Evolutionary conservation across 1,139 yeast genomes (phyloP).

Genomic region (Diutina neorugosa): DNA sequence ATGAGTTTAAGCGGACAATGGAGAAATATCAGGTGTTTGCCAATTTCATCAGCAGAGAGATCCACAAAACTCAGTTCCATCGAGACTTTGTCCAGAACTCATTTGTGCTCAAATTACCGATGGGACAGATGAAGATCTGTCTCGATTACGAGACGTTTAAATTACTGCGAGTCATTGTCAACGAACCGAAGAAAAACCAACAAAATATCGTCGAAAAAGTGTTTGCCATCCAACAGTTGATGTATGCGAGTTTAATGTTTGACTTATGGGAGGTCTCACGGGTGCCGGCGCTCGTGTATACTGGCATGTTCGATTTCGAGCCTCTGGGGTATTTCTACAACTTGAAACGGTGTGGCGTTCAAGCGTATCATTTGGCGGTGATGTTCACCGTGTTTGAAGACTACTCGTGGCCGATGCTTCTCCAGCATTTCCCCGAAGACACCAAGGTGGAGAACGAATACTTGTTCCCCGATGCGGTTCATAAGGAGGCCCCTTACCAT

Average conservation of each 20-base stretch:
- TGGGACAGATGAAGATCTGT: background rate
- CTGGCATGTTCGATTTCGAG: background rate
- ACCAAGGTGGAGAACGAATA: background rate
- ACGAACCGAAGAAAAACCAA: background rate
- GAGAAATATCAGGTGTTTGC: background rate
- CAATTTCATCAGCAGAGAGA: background rate
- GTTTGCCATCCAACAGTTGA: background rate
- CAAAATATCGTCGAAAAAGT: background rate
- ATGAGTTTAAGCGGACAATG: background rate
- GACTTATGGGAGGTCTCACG: background rate
- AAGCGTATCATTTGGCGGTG: background rate
- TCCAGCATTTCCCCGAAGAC: background rate
- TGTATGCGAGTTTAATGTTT: background rate
- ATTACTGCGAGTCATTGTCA: background rate
- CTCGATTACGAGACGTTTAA: background rate
- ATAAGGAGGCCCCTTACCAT: background rate
- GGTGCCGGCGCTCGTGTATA: conserved; percentile 1
- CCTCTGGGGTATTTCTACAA: background rate
- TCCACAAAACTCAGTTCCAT: background rate
- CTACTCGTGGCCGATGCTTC: background rate
- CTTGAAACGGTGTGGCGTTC: background rate
- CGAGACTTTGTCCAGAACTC: background rate
- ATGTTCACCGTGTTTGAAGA: background rate
- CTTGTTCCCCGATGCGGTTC: background rate
- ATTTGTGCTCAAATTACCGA: background rate